Evolutionary conservation across 1,284 basidiomycete species (phyloP), one percentile per base, ranked within the genome.

Genomic region (Ceraceosorus guamensis): DNA sequence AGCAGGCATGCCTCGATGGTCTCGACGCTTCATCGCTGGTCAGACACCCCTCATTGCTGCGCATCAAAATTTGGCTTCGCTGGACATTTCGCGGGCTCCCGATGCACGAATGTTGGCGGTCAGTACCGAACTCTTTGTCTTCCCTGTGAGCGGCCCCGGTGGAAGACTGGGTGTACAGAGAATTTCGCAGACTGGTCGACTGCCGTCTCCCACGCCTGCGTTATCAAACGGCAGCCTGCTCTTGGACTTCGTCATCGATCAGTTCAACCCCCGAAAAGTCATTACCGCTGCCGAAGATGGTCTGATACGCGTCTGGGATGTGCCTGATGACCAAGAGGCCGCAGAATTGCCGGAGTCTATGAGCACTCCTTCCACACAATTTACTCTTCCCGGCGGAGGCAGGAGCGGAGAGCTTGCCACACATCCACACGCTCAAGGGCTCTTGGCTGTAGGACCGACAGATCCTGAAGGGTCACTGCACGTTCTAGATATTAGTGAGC

Each of bases 41-140:
- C 43, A 32, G 32, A 58, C 56, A 10, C 56, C 56, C 8, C 44
- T 58, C 16, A n/a, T 58, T 18, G 44, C 56, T 11, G 51, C 54
- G n/a, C 46, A 46, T 33, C 54, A 58, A 16, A 55, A 55, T 32
- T 35, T 58, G 16, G 6, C 45, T 16, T 48, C 41, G 6, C 35
- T 58, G n/a, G 46, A 55, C 13, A 48, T 47, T 14, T 50, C 56
- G 14, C 10, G 53, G 33, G 31, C 52, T 44, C 43, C 56, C 5
- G 52, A 49, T 34, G 34, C 52, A 11, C 45, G 52, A 5, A 41
- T 50, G 35, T 35, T 58, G 31, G 56, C 46, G 11, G 18, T 54
- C 7, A 50, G 35, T 6, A n/a, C 37, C 10, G 16, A 18, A 5
- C 49, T 41, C 39, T 47, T 55, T 34, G 33, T 53, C 45, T 35